Conservation (phyloP, 2,329 filamentous ascomycete species). For the Xylariaceae sp. region DNA sequence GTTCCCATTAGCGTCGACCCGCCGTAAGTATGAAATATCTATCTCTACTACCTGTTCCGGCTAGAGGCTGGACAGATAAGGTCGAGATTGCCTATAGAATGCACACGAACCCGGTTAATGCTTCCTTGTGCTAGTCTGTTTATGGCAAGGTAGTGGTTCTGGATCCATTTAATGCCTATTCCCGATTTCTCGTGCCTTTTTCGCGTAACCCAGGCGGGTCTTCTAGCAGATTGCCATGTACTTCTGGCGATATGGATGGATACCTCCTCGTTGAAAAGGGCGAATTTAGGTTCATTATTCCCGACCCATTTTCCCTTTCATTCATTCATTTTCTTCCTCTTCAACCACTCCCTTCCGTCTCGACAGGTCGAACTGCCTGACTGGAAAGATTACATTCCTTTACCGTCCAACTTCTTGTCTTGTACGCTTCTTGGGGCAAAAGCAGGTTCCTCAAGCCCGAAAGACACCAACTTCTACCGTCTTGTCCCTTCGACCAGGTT, state of each 20-base stretch:
- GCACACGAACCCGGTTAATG: no score
- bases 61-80: no score
- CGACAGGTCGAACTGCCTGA: conserved; percentile 2
- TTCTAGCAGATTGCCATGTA: neutral
- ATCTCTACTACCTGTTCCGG: no score
- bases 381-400: conserved; percentile 19
- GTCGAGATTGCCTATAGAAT: no score
- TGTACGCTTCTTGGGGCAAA: conserved; percentile 18
- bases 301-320: conserved; percentile 4
- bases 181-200: no score
- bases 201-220: no score
- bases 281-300: conserved; percentile 5
- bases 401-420: conserved; percentile 11
- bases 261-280: conserved; percentile 1
- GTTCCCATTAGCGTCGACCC: no score
- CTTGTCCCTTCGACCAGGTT: no score
- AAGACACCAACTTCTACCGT: neutral
- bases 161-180: no score
- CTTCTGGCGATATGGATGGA: neutral
- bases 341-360: conserved; percentile 11
- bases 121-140: no score
- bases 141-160: no score
- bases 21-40: no score
- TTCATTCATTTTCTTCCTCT: conserved; percentile 2
- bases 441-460: neutral